Conservation (phyloP, 140 eudicot species). For the Bidens hawaiensis region DNA sequence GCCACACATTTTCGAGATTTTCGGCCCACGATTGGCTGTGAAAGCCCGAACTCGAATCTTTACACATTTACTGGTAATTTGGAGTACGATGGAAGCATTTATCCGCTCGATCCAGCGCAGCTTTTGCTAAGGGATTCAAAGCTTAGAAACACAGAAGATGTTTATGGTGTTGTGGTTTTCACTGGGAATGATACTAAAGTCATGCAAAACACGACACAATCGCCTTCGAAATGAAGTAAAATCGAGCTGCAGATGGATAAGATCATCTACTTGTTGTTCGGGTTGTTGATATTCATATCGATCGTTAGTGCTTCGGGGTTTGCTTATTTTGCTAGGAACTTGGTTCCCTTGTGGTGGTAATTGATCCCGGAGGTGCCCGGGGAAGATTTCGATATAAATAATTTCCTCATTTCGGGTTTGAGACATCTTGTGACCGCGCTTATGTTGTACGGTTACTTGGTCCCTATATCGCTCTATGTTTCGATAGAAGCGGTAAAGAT, state of each 20-base stretch:
- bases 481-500: constrained; percentile 66
- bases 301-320: constrained; percentile 41
- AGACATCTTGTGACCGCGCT: constrained; percentile 50
- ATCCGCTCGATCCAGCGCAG: constrained; percentile 41
- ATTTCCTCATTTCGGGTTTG: constrained; percentile 19
- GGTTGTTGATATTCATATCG: constrained; percentile 36
- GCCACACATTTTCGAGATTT: constrained; percentile 33
- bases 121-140: constrained; percentile 63
- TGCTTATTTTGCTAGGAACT: constrained; percentile 15
- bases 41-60: constrained; percentile 59
- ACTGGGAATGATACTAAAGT: constrained; percentile 62
- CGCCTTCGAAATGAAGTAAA: constrained; percentile 55
- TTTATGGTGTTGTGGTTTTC: constrained; percentile 57
- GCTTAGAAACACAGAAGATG: constrained; percentile 50
- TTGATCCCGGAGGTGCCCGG: constrained; percentile 24
- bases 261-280: constrained; percentile 49
- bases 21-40: constrained; percentile 38
- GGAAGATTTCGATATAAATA: constrained; percentile 32
- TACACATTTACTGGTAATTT: constrained; percentile 59
- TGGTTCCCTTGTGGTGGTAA: constrained; percentile 43
- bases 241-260: constrained; percentile 57
- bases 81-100: constrained; percentile 20
- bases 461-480: constrained; percentile 64
- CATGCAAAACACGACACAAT: constrained; percentile 47
- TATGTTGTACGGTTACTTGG: constrained; percentile 52